These are phyloP conservation scores for Nitzschia inconspicua DNA, from an alignment of 108 stramenopile genomes.

Conservation along the genomic window DNA sequence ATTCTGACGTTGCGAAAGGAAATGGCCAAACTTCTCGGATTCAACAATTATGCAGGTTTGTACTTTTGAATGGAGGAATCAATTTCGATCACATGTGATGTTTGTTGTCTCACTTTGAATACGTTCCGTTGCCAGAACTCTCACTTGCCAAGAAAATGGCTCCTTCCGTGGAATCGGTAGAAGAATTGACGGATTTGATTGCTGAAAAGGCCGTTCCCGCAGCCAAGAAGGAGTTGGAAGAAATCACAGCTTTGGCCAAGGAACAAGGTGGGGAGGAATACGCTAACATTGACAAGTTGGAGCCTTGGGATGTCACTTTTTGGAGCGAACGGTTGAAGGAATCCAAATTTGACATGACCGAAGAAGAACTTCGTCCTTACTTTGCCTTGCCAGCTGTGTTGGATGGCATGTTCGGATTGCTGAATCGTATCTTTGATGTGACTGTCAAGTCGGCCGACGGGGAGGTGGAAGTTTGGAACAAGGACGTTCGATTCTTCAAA, in stretches of 20 bases:
- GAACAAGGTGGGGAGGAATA: slow-evolving; percentile 81
- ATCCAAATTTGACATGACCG: slow-evolving; percentile 87
- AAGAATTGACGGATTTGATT: slow-evolving; percentile 86
- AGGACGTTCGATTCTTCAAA: slow-evolving; percentile 94
- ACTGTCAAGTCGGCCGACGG: slow-evolving; percentile 84
- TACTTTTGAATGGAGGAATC: too few relatives aligned
- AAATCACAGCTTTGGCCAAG: slow-evolving; percentile 77
- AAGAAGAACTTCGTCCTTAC: slow-evolving; percentile 96
- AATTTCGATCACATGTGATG: too few relatives aligned
- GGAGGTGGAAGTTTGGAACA: slow-evolving; percentile 93
- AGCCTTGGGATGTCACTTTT: slow-evolving; percentile 89
- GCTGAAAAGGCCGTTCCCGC: slow-evolving; percentile 92
- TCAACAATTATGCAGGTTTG: slow-evolving; percentile 88
- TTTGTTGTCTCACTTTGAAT: slow-evolving; percentile 1
- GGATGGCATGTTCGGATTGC: slow-evolving; percentile 90
- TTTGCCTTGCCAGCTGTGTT: slow-evolving; percentile 93
- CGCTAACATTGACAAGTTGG: slow-evolving; percentile 67
- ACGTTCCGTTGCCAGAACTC: too few relatives aligned
- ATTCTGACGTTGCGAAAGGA: slow-evolving; percentile 82
- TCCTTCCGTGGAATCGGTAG: slow-evolving; percentile 75
- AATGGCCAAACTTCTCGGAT: slow-evolving; percentile 86
- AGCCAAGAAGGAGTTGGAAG: slow-evolving; percentile 85
- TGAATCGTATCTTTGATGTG: slow-evolving; percentile 89
- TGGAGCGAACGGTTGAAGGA: slow-evolving; percentile 97
- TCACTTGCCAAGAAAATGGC: slow-evolving; percentile 95